Percentiles rank a stretch among this genome's conserved stretches.
Conservation (phyloP, 805 yeast genomes). For the Yueomyces sinensis region DNA sequence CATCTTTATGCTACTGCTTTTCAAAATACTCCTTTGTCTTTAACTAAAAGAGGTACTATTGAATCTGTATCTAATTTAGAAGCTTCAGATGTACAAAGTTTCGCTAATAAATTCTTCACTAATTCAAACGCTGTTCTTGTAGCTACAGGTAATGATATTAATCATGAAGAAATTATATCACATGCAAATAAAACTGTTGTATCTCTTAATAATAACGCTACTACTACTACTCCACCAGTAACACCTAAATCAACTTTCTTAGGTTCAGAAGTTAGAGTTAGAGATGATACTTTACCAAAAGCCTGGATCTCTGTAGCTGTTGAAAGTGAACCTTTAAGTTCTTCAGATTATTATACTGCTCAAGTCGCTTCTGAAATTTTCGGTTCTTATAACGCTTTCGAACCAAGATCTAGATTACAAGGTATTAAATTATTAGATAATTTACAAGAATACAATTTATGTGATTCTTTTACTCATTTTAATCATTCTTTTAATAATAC, state of each 20-base stretch:
- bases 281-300: constrained; percentile 77
- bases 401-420: constrained; percentile 42
- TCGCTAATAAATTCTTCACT: constrained; percentile 43
- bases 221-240: constrained; percentile 38
- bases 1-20: constrained; percentile 75
- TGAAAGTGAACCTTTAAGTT: constrained; percentile 49
- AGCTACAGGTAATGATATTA: constrained; percentile 41
- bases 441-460: constrained; percentile 59
- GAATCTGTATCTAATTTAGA: constrained; percentile 51
- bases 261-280: constrained; percentile 77
- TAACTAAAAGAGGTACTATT: constrained; percentile 64
- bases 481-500: constrained; percentile 59
- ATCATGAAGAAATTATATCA: constrained; percentile 57
- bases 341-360: constrained; percentile 57
- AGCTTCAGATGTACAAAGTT: constrained; percentile 41
- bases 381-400: constrained; percentile 41
- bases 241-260: constrained; percentile 44
- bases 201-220: constrained; percentile 17
- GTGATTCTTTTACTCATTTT: constrained; percentile 61
- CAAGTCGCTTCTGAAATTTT: constrained; percentile 57
- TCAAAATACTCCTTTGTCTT: constrained; percentile 72
- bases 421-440: constrained; percentile 61
- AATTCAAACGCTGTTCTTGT: constrained; percentile 57
- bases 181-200: constrained; percentile 36
- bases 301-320: constrained; percentile 71